Evolutionary conservation across 257 asterid genomes (phyloP).

Genomic region (Coffea eugenioides): DNA sequence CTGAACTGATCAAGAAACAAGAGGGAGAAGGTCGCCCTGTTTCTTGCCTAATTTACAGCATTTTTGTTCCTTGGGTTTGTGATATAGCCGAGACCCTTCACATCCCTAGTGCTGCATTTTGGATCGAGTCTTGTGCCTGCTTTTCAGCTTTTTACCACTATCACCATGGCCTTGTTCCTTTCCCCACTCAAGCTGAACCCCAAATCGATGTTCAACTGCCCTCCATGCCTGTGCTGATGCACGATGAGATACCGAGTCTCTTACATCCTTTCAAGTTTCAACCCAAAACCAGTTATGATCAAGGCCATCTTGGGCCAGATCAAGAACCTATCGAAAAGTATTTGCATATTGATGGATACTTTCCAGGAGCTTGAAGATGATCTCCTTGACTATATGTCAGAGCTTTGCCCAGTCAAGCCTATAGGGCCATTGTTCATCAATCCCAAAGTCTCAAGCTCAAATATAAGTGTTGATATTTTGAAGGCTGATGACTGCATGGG

Average conservation of each 20-base stretch:
- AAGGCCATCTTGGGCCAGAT: slow-evolving; percentile 55
- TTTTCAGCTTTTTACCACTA: slow-evolving; percentile 63
- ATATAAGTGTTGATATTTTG: slow-evolving; percentile 41
- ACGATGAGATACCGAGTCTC: slow-evolving; percentile 65
- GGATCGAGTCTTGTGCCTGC: slow-evolving; percentile 77
- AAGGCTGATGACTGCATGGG: slow-evolving; percentile 44
- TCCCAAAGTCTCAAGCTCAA: not conserved
- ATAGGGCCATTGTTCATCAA: slow-evolving; percentile 64
- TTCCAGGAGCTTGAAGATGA: slow-evolving; percentile 58
- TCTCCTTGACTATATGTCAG: slow-evolving; percentile 38
- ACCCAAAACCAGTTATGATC: slow-evolving; percentile 28
- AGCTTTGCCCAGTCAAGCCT: slow-evolving; percentile 46
- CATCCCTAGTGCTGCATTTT: slow-evolving; percentile 63
- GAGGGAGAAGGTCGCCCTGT: slow-evolving; percentile 56
- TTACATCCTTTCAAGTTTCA: slow-evolving; percentile 55
- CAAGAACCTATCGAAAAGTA: slow-evolving; percentile 41
- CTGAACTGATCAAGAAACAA: slow-evolving; percentile 38
- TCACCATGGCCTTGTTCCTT: slow-evolving; percentile 30
- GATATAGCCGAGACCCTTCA: slow-evolving; percentile 55
- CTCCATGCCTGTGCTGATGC: slow-evolving; percentile 48
- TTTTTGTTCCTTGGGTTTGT: slow-evolving; percentile 73
- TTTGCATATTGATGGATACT: slow-evolving; percentile 63
- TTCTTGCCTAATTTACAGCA: slow-evolving; percentile 56
- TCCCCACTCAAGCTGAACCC: slow-evolving; percentile 50
- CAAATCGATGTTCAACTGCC: slow-evolving; percentile 54